Conservation (phyloP, 208 protist genomes). For the Trypanosoma lewisi region DNA sequence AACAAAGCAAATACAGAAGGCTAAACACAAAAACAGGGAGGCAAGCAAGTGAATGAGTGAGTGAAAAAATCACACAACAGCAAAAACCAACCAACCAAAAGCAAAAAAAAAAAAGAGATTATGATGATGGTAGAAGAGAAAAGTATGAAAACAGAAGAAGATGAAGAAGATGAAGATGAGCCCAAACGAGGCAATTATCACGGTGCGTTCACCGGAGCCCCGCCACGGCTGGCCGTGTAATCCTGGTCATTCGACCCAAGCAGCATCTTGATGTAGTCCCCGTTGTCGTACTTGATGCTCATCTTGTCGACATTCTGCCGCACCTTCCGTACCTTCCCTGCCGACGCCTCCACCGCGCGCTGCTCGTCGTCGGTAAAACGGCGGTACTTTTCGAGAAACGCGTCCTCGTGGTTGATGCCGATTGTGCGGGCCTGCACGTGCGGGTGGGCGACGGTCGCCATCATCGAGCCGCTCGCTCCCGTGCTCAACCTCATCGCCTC, state of each 20-base stretch:
- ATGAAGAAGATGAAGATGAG: no score
- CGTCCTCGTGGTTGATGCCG: slow-evolving; percentile 60
- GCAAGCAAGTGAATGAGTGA: background rate
- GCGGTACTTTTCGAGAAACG: slow-evolving; percentile 51
- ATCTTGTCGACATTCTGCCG: slow-evolving; percentile 38
- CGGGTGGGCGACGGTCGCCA: slow-evolving; percentile 58
- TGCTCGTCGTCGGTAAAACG: slow-evolving; percentile 52
- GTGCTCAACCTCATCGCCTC: background rate
- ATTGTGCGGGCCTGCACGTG: slow-evolving; percentile 56
- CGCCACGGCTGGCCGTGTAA: background rate
- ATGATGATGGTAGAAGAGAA: no score
- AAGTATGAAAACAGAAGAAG: no score
- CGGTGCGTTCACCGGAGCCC: no score
- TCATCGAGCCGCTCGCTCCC: slow-evolving; percentile 1
- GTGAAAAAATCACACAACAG: background rate
- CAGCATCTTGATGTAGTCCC: slow-evolving; percentile 47
- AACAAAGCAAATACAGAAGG: background rate
- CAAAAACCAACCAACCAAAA: no score
- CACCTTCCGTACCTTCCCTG: slow-evolving; percentile 38
- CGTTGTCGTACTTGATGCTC: slow-evolving; percentile 62
- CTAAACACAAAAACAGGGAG: background rate
- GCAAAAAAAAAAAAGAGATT: no score
- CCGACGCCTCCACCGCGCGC: slow-evolving; percentile 45
- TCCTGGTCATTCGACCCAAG: slow-evolving; percentile 6
- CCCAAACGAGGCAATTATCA: no score